Base-by-base conservation (phyloP, 2,329 filamentous ascomycete genomes). In the Aspergillus fumigatus region DNA sequence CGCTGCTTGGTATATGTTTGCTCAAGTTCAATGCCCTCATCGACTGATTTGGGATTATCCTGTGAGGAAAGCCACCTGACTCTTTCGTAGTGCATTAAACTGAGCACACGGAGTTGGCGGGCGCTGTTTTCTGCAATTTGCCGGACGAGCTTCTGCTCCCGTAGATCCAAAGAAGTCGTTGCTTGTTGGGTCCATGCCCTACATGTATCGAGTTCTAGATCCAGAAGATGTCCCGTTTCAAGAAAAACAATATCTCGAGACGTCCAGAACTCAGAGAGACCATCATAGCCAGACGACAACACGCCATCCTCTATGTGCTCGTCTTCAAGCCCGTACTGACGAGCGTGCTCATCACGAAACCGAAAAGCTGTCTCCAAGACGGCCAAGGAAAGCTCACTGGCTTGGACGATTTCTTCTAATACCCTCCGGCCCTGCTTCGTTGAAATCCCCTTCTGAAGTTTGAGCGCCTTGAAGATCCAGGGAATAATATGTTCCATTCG, bases 261-360 rank as follows among this genome's bases (percentile, higher is more conserved):
- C 0, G 92, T 97, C 94, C 94, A 99, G 48, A 92, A 89, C 58
- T 90, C 86, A 0, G 88, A 84, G 8, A 97, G 79, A 10, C 81
- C 84, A 21, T 86, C 81, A 67, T 91, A 92, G 48, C 84, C 83
- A 17, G 81, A 76, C 2, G 77, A 75, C 9, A 90, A 73, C 25
- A 90, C 82, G 6, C 88, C 87, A 61, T 87, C 78, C 50, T 85
- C 79, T 32, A 94, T 73, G 52, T 83, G 77, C 61, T 92, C 88
- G 17, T 82, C 76, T 19, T 82, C 80, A 4, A 97, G 80, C 2
- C 90, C 91, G 69, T 96, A 97, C 3, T 84, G 74, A 2, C 78
- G 75, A 11, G 88, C 79, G 64, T 93, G 88, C 38, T 84, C 81
- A 59, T 82, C 79, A 43, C 94, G 87, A 72, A 95, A 97, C 1